phyloP scores from a whole-genome alignment of 2,329 filamentous ascomycete species.

The Cladorrhinum sp. region DNA sequence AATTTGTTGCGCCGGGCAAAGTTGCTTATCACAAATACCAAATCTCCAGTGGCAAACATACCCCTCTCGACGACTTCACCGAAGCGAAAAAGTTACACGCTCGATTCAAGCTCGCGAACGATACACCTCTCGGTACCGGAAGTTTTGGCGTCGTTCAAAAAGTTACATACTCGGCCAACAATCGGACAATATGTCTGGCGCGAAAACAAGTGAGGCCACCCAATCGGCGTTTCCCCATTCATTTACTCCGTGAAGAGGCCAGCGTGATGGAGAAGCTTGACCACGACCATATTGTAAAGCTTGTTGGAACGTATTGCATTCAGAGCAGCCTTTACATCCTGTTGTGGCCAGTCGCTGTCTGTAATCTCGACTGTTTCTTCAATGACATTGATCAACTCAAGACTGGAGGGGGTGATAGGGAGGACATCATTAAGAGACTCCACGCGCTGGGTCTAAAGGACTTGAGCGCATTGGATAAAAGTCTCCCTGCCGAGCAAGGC shows the following conservation, averaged over 20 bases:
- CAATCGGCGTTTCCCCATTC: constrained; percentile 37
- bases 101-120: constrained; percentile 30
- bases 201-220: constrained; percentile 41
- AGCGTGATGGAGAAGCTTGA: constrained; percentile 47
- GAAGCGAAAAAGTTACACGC: constrained; percentile 32
- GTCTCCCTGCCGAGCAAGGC: constrained; percentile 14
- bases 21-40: constrained; percentile 4
- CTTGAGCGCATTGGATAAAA: constrained; percentile 35
- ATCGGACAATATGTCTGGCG: constrained; percentile 42
- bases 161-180: constrained; percentile 34
- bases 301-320: constrained; percentile 46
- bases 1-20: not conserved
- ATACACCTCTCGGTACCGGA: constrained; percentile 40
- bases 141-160: constrained; percentile 45
- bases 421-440: constrained; percentile 40
- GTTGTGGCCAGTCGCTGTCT: constrained; percentile 47
- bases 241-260: constrained; percentile 44
- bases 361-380: constrained; percentile 43
- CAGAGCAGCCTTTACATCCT: constrained; percentile 42
- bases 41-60: constrained; percentile 31
- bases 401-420: constrained; percentile 38
- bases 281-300: constrained; percentile 47
- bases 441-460: constrained; percentile 39
- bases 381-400: constrained; percentile 43
- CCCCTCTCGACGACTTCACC: constrained; percentile 25